Base-by-base conservation (phyloP, 2,329 filamentous ascomycete species). In the Aspergillus tanneri region DNA sequence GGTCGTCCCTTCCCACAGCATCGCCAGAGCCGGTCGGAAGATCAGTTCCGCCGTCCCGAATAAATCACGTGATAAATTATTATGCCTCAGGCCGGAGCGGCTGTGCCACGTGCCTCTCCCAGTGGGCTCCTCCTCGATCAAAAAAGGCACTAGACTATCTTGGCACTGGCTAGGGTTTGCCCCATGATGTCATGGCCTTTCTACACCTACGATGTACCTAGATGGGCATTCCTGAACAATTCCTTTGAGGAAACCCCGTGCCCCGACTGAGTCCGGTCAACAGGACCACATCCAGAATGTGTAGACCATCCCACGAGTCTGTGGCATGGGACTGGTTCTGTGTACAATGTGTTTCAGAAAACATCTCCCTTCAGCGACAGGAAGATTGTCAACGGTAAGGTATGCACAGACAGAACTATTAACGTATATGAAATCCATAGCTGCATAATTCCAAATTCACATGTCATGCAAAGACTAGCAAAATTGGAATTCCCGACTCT, bases 11-110 rank as follows among this genome's bases (percentile, higher is more conserved):
- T 50, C 51, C 45, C 49, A 50, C 24, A 32, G 32, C 27, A 45
- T 43, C 52, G 49, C 52, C 49, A 38, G 43, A 40, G 43, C 41
- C 51, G 43, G 28, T 22, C 27, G 39, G 43, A 38, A 12, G 10
- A 12, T 32, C 16, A 14, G 32, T 50, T 53, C 48, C 22, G 35
- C 55, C 50, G 50, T 2, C 34, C 46, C 28, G 18, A 0, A 6
- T 2, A 2, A 14, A 8, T 51, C 54, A 57, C 47, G 46, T 55
- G 52, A 36, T 30, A 0, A 1, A 8, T 1, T 5, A 11, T 9
- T 7, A 3, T 47, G 48, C 48, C 48, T 50, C 25, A 47, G 48
- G 44, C 32, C 25, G 12, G 2, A 7, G 9, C 19, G 4, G 4
- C 11, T 2, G 8, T 11, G 21, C 44, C 48, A 50, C 48, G 48